Conservation (phyloP, 2,329 filamentous ascomycete species). For the Dothiorella sarmentorum region DNA sequence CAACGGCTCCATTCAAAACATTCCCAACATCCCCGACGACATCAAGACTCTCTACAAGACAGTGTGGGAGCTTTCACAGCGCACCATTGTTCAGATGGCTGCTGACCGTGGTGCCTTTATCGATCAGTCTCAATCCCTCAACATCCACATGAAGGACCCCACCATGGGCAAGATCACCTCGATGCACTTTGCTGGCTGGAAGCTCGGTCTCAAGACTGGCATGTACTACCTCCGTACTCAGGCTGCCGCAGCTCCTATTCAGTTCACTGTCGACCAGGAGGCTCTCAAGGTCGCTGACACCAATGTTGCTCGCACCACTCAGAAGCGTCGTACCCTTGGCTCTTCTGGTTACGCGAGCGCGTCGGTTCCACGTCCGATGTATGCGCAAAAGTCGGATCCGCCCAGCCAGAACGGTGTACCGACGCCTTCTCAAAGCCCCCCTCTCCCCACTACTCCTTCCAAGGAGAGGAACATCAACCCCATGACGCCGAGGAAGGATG, state of each 20-base stretch:
- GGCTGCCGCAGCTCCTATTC: constrained; percentile 93
- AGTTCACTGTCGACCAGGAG: constrained; percentile 98
- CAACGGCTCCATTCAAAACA: constrained; percentile 91
- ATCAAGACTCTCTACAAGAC: constrained; percentile 99
- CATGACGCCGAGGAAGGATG: constrained; percentile 50
- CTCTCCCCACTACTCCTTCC: constrained; percentile 41
- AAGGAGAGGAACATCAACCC: constrained; percentile 38
- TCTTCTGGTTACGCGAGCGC: constrained; percentile 48
- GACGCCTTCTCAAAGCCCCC: constrained; percentile 67
- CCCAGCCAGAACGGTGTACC: constrained; percentile 58
- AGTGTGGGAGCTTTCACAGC: constrained; percentile 98
- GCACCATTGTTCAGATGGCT: constrained; percentile 93
- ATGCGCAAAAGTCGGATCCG: constrained; percentile 52
- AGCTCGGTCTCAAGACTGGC: constrained; percentile 97
- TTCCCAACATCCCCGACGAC: constrained; percentile 92
- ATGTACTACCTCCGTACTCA: constrained; percentile 99
- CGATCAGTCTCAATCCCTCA: constrained; percentile 97
- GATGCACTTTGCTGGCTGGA: constrained; percentile 99
- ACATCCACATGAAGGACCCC: constrained; percentile 99
- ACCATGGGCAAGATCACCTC: constrained; percentile 99
- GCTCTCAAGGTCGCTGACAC: constrained; percentile 84
- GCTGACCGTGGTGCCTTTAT: constrained; percentile 98
- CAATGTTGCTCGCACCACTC: constrained; percentile 64
- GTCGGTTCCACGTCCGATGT: constrained; percentile 65
- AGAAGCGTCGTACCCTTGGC: constrained; percentile 62